A percentile compares a stretch with the other conserved stretches of the same genome.
Evolutionary conservation across 2,329 filamentous ascomycete genomes (phyloP).

Genomic region (Colletotrichum cordylinicola): DNA sequence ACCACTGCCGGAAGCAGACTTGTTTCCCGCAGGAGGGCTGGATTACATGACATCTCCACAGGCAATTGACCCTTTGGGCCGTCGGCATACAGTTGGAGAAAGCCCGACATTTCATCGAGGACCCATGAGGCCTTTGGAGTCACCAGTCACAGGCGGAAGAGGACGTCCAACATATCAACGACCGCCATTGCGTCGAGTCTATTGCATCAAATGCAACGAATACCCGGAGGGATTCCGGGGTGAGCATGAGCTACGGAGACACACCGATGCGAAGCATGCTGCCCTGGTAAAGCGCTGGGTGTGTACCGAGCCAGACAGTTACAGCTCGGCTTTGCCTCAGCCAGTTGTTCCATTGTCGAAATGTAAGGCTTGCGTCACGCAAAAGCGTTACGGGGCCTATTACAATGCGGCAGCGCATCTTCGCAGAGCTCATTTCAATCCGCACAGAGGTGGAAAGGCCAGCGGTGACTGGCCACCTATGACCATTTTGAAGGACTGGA

Average conservation of each 20-base stretch:
- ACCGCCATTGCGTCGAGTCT: slow-evolving; percentile 72
- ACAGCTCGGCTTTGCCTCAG: slow-evolving; percentile 43
- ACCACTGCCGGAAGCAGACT: slow-evolving; percentile 30
- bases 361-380: slow-evolving; percentile 62
- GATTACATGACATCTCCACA: slow-evolving; percentile 37
- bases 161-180: slow-evolving; percentile 54
- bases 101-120: slow-evolving; percentile 46
- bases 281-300: slow-evolving; percentile 61
- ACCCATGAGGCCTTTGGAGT: slow-evolving; percentile 44
- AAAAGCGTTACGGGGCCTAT: slow-evolving; percentile 64
- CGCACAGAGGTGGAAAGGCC: slow-evolving; percentile 59
- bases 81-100: slow-evolving; percentile 54
- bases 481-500: slow-evolving; percentile 64
- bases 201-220: slow-evolving; percentile 79
- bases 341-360: slow-evolving; percentile 58
- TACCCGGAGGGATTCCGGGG: slow-evolving; percentile 88
- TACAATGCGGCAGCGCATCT: slow-evolving; percentile 66
- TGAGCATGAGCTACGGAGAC: slow-evolving; percentile 82
- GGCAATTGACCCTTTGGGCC: slow-evolving; percentile 32
- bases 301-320: slow-evolving; percentile 54
- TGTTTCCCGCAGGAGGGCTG: slow-evolving; percentile 30
- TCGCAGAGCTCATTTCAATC: slow-evolving; percentile 62
- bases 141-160: slow-evolving; percentile 45
- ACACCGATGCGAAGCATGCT: slow-evolving; percentile 65
- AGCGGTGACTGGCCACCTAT: slow-evolving; percentile 66